A percentile compares a stretch with the other conserved stretches of the same genome.
Evolutionary conservation across 1,284 basidiomycete species (phyloP).

Genomic region (Nidula niveotomentosa): DNA sequence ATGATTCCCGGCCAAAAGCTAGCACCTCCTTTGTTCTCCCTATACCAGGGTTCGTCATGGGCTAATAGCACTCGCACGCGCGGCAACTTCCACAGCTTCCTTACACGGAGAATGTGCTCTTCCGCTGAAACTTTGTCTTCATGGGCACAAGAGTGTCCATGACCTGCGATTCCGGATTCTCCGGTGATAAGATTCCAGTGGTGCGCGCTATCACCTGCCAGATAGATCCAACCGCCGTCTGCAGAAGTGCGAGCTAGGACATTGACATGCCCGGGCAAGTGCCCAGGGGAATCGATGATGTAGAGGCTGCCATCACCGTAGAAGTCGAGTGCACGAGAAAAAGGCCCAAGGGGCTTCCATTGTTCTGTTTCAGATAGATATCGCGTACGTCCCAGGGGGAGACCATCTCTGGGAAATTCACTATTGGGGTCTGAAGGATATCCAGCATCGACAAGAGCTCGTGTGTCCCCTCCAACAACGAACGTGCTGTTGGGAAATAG

Average conservation of each 20-base stretch:
- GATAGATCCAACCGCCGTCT: constrained; percentile 54
- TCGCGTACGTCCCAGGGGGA: constrained; percentile 38
- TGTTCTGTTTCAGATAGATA: constrained; percentile 27
- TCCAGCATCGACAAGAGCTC: constrained; percentile 29
- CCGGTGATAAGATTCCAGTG: constrained; percentile 50
- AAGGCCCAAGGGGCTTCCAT: constrained; percentile 46
- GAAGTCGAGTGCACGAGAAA: constrained; percentile 49
- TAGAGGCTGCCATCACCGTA: constrained; percentile 58
- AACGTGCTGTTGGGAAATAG: constrained; percentile 47
- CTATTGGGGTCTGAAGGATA: constrained; percentile 41
- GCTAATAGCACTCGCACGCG: constrained; percentile 48
- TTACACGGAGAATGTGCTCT: constrained; percentile 40
- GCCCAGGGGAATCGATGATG: constrained; percentile 55
- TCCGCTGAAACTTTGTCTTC: constrained; percentile 39
- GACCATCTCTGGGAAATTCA: constrained; percentile 29
- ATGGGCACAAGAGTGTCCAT: constrained; percentile 38
- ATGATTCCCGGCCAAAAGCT: constrained; percentile 45
- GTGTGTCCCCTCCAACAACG: constrained; percentile 39
- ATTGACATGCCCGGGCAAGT: constrained; percentile 53
- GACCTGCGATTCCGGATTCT: constrained; percentile 37
- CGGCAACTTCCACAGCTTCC: constrained; percentile 31
- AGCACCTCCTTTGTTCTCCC: constrained; percentile 35
- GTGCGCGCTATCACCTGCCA: constrained; percentile 57
- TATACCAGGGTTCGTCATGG: constrained; percentile 54
- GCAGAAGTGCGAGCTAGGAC: constrained; percentile 53